phyloP scores from a whole-genome alignment of 2,329 filamentous ascomycete species.

The Colletotrichum sublineola region DNA sequence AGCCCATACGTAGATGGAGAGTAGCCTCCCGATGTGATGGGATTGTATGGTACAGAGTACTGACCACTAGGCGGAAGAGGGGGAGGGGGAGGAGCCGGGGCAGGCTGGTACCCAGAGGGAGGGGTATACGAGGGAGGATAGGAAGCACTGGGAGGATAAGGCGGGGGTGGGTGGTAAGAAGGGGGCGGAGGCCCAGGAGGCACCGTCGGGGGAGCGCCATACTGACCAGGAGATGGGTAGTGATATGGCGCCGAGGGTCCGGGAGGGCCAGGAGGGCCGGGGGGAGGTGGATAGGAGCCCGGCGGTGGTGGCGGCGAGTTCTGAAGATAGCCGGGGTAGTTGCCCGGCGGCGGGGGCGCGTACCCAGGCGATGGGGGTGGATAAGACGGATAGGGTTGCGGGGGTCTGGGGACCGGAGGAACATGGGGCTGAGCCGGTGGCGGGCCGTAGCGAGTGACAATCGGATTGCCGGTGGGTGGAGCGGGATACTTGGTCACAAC shows the following conservation, averaged over 20 bases:
- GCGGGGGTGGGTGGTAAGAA: slow-evolving; percentile 35
- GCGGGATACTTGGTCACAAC: slow-evolving; percentile 40
- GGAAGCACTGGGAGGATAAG: slow-evolving; percentile 16
- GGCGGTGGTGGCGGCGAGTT: slow-evolving; percentile 29
- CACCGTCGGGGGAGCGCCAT: slow-evolving; percentile 47
- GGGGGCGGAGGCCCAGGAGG: slow-evolving; percentile 43
- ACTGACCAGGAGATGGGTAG: slow-evolving; percentile 47
- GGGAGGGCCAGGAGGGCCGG: slow-evolving; percentile 27
- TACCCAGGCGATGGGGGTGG: slow-evolving; percentile 29
- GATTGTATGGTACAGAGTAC: slow-evolving; percentile 18
- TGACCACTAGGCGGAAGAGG: slow-evolving; percentile 26
- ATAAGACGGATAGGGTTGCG: slow-evolving; percentile 29
- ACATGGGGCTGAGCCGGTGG: slow-evolving; percentile 37
- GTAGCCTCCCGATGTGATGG: slow-evolving; percentile 15
- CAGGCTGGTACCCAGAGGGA: slow-evolving; percentile 23
- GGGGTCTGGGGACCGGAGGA: slow-evolving; percentile 39
- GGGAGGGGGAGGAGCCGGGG: slow-evolving; percentile 26
- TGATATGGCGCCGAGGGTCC: slow-evolving; percentile 16
- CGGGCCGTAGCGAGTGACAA: slow-evolving; percentile 42
- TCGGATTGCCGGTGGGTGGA: slow-evolving; percentile 34
- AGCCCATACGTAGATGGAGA: background rate
- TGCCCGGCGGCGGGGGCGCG: slow-evolving; percentile 26
- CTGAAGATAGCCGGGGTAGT: slow-evolving; percentile 27
- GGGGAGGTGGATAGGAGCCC: slow-evolving; percentile 28
- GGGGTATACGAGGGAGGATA: slow-evolving; percentile 32